Conservation (phyloP, 257 asterid species). For the Sherardia arvensis region DNA sequence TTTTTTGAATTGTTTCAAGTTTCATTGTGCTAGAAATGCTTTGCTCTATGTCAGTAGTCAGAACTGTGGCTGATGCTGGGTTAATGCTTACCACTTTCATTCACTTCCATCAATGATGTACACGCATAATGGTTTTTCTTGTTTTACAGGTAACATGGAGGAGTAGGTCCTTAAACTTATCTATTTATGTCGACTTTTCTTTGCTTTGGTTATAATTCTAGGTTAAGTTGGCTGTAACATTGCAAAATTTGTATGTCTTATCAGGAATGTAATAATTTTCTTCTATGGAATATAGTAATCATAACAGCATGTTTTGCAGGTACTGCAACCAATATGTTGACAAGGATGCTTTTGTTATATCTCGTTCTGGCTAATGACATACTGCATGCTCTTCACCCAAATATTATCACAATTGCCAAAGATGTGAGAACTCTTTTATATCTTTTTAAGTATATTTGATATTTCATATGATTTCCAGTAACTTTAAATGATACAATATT, state of each 20-base stretch:
- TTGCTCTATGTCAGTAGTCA: conserved; percentile 13
- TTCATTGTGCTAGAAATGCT: not conserved
- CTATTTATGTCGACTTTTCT: not conserved
- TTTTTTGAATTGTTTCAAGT: not conserved
- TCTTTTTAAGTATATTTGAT: not conserved
- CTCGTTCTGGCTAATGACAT: conserved; percentile 85
- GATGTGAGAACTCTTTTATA: conserved; percentile 55
- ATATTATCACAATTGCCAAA: conserved; percentile 86
- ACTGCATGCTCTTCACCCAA: conserved; percentile 79
- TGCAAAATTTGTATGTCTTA: too few species aligned
- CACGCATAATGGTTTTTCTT: conserved; percentile 91
- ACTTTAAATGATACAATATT: too few species aligned
- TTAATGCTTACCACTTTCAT: conserved; percentile 58
- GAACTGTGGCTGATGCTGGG: conserved; percentile 13
- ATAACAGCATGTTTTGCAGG: conserved; percentile 38
- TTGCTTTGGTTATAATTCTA: too few species aligned
- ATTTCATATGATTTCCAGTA: too few species aligned
- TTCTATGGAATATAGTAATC: not conserved
- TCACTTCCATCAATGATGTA: conserved; percentile 94
- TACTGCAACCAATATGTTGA: conserved; percentile 94
- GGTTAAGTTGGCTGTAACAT: not conserved
- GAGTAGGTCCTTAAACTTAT: conserved; percentile 56
- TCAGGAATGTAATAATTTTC: too few species aligned
- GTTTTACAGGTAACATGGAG: conserved; percentile 86
- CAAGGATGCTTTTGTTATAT: conserved; percentile 78